Evolutionary conservation across 2,329 filamentous ascomycete genomes (phyloP), one percentile per base, ranked within the genome.

Genomic region (Fusarium staphyleae): DNA sequence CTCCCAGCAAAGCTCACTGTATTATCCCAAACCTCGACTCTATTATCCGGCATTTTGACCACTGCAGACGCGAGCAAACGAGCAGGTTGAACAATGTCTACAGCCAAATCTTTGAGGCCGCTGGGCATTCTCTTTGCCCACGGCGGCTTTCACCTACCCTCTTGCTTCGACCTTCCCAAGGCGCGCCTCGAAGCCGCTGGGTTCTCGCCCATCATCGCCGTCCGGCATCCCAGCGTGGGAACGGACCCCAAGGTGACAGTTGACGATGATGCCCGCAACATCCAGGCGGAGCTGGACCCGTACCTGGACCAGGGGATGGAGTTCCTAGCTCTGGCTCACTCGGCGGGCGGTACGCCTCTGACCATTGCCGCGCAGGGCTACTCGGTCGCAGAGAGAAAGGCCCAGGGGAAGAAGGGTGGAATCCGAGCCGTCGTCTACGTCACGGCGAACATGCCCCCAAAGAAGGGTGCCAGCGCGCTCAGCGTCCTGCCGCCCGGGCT

Each of bases 181-280:
- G 4, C 16, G n/a, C 37, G 16, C 10, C 37, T 43, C 8, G 18
- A 48, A 10, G 43, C 43, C 5, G 26, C 28, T n/a, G 26, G 49
- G 8, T 42, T 52, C 35, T 41, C 49, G 2, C 49, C 37, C 14
- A 18, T 52, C 28, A 18, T 48, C 15, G 32, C 15, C n/a, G 37
- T 48, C 8, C 10, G 29, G 6, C 16, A 43, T 24, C 37, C 37
- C 13, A 37, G 37, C 10, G 18, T 43, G 7, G 37, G 43, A 19
- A 39, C 37, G 26, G 32, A 39, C 28, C 13, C 32, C 12, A 43
- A 26, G 2, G 32, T 48, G 24, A 42, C 33, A 2, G 36, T 35
- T 11, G 37, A 48, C 2, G 44, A 43, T 3, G 50, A 52, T 19
- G 33, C 24, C 10, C 50, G 37, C 14, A 48, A 39, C 10, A 52